These are phyloP conservation scores for Fusarium dlaminii DNA, from an alignment of 2,329 filamentous ascomycete genomes.

Conservation along the genomic window DNA sequence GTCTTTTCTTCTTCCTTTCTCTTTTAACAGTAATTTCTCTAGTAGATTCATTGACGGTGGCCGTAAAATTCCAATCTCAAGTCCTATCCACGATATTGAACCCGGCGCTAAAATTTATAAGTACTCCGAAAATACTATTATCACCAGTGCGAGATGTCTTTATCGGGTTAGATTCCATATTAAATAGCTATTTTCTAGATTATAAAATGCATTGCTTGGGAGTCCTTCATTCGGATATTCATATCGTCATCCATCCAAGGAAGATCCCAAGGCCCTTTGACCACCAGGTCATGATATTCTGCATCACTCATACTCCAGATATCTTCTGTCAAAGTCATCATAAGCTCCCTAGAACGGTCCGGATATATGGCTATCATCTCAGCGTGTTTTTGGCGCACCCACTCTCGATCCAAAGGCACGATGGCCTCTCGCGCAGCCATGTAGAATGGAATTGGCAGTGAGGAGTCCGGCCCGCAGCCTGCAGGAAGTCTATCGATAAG, in stretches of 20 bases:
- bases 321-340: background rate
- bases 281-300: background rate
- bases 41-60: too few species aligned
- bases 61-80: background rate
- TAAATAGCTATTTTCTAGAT: background rate
- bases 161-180: accelerated
- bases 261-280: background rate
- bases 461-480: background rate
- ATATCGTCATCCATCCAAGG: background rate
- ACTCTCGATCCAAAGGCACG: background rate
- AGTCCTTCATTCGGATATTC: background rate
- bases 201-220: background rate
- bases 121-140: background rate
- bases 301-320: background rate
- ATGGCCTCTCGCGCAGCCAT: background rate
- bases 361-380: background rate
- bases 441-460: background rate
- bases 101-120: background rate
- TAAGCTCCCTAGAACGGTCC: background rate
- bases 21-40: background rate
- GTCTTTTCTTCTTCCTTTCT: background rate
- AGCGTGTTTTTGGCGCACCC: background rate
- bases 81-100: background rate
- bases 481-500: background rate
- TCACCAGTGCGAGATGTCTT: background rate